Evolutionary conservation across 257 asterid species (phyloP).

Genomic region (Sherardia arvensis): DNA sequence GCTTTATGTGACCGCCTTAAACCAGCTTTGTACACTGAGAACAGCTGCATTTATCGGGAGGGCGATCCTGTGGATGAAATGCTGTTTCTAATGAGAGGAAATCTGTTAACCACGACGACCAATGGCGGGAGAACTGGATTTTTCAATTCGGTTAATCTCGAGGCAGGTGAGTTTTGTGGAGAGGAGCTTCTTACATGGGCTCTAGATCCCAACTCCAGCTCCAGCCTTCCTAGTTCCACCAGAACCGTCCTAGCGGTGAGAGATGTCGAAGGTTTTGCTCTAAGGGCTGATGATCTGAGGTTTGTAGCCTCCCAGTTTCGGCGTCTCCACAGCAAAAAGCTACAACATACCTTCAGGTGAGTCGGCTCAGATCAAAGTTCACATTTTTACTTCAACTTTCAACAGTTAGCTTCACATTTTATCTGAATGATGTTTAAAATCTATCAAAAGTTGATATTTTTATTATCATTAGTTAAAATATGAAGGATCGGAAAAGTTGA

Average conservation of each 20-base stretch:
- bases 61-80: conserved; percentile 65
- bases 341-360: conserved; percentile 25
- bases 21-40: conserved; percentile 45
- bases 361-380: not conserved
- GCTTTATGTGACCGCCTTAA: conserved; percentile 40
- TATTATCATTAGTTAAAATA: no score
- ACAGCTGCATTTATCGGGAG: conserved; percentile 45
- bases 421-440: not conserved
- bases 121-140: conserved; percentile 57
- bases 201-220: conserved; percentile 22
- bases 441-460: no score
- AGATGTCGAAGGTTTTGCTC: conserved; percentile 25
- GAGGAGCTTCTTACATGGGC: conserved; percentile 33
- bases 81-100: conserved; percentile 62
- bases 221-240: conserved; percentile 24
- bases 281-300: conserved; percentile 23
- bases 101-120: conserved; percentile 39
- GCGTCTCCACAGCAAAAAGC: conserved; percentile 27
- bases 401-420: not conserved
- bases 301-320: conserved; percentile 27
- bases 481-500: no score
- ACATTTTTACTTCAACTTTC: not conserved
- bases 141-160: conserved; percentile 41
- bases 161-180: conserved; percentile 33
- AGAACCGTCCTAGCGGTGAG: conserved; percentile 24